A percentile compares a stretch with the other conserved stretches of the same genome.
Conservation (phyloP, 768 basidiomycete genomes). For the Dendrothele bispora region DNA sequence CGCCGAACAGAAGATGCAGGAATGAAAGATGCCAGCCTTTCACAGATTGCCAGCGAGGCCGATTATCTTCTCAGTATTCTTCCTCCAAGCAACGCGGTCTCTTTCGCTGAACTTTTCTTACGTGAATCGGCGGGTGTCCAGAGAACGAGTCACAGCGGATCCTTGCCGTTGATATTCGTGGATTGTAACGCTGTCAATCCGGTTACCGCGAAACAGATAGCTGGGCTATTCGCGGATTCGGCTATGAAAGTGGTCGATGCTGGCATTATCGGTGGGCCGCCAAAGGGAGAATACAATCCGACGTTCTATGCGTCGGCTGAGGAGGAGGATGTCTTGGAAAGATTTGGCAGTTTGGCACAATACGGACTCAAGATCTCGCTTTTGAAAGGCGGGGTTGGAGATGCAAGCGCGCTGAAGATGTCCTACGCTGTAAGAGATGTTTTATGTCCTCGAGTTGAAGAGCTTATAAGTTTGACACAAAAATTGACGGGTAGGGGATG, state of each 20-base stretch:
- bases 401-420: conserved; percentile 66
- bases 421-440: conserved; percentile 61
- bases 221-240: conserved; percentile 36
- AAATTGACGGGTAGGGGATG: conserved; percentile 42
- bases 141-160: too few relatives aligned
- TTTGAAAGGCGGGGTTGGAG: conserved; percentile 48
- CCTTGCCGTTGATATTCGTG: conserved; percentile 36
- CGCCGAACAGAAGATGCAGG: conserved; percentile 50
- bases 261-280: conserved; percentile 57
- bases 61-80: conserved; percentile 57
- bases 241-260: conserved; percentile 52
- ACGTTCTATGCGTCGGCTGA: conserved; percentile 54
- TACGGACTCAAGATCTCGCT: conserved; percentile 47
- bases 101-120: conserved; percentile 41
- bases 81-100: conserved; percentile 52
- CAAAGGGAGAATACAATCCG: conserved; percentile 46
- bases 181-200: conserved; percentile 64
- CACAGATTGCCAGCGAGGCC: conserved; percentile 31
- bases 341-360: conserved; percentile 38
- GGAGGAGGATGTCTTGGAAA: conserved; percentile 28
- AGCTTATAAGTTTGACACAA: background rate
- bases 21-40: conserved; percentile 39
- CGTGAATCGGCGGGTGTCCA: conserved; percentile 22
- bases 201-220: conserved; percentile 46
- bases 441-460: too few relatives aligned